Evolutionary conservation across 2,329 filamentous ascomycete species (phyloP), one percentile per base, ranked within the genome.

Genomic region (Penicillium brevicompactum): DNA sequence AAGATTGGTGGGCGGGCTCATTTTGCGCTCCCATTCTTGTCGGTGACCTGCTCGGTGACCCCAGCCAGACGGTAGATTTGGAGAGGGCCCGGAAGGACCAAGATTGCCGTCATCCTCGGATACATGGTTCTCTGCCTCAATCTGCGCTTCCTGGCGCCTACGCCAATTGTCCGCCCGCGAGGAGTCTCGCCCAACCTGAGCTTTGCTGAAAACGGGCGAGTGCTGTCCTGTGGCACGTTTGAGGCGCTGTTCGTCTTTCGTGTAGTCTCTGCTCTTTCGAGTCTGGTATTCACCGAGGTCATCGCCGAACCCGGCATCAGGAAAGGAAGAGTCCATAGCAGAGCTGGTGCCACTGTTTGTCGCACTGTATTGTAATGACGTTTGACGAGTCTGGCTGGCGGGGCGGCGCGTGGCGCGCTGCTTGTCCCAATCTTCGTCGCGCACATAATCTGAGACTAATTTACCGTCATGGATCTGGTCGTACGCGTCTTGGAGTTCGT

Each of bases 131-230:
- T 66, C 57, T 8, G 31, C 44, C 4, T 55, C 54, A 10, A 43
- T 24, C 11, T 64, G 63, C 27, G 69, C 62, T 48, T 70, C 64
- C 11, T 74, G 68, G 11, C 70, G 70, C 45, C 74, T 67, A 51
- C 71, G 72, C 42, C 77, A 57, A 49, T 73, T 70, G 14, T 75
- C 73, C 31, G 72, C 69, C 0, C 73, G 73, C 44, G 74, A 57
- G 5, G 63, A 59, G 16, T 62, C 57, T 48, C 59, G 66, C 4
- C 70, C 71, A n/a, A 65, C 65, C 37, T 67, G 71, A 27, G 71
- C 73, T 58, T 69, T 75, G 48, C 75, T 72, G 55, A 78, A 71
- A 21, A 77, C 69, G 2, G 76, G 74, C 2, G 73, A 74, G 22
- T 69, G 69, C 58, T 66, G 73, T 30, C 68, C 63, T 7, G 74